Percentiles rank a stretch among this genome's conserved stretches.
Evolutionary conservation across 2,329 filamentous ascomycete genomes (phyloP).

Genomic region (Paecilomyces dactylethromorphus): DNA sequence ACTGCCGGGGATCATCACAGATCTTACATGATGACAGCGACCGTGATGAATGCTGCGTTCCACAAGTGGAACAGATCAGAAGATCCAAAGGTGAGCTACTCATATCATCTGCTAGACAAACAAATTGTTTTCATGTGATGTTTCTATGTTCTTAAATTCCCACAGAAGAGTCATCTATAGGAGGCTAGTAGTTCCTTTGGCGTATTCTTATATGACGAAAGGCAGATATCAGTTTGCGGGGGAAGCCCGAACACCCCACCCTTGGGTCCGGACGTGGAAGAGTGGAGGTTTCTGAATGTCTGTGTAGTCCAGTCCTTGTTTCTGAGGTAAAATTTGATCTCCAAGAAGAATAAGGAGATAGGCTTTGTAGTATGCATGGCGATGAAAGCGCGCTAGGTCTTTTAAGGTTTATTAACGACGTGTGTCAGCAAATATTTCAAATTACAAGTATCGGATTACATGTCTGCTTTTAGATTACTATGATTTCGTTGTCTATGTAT

Average conservation of each 20-base stretch:
- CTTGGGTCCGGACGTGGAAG: background rate
- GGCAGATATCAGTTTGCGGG: background rate
- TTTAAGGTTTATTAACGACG: too few species aligned
- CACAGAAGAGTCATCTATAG: background rate
- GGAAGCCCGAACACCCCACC: background rate
- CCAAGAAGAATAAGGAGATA: background rate
- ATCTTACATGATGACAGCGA: slow-evolving; percentile 18
- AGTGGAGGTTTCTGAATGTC: background rate
- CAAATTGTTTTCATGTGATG: background rate
- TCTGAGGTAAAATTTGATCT: background rate
- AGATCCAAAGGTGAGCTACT: slow-evolving; percentile 11
- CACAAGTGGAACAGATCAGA: slow-evolving; percentile 20
- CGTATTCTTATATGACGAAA: background rate
- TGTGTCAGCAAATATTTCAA: background rate
- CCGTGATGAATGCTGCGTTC: slow-evolving; percentile 14
- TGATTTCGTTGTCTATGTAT: background rate
- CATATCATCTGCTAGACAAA: background rate
- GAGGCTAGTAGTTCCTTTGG: background rate
- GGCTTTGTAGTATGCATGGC: background rate
- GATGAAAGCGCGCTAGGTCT: too few species aligned
- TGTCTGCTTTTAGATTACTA: background rate
- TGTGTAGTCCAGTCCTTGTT: background rate
- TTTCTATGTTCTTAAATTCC: background rate
- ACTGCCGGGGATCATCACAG: slow-evolving; percentile 26
- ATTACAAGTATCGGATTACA: background rate